Evolutionary conservation across 192 early-diverging fungal genomes (phyloP).

Genomic region (Backusella luteola): DNA sequence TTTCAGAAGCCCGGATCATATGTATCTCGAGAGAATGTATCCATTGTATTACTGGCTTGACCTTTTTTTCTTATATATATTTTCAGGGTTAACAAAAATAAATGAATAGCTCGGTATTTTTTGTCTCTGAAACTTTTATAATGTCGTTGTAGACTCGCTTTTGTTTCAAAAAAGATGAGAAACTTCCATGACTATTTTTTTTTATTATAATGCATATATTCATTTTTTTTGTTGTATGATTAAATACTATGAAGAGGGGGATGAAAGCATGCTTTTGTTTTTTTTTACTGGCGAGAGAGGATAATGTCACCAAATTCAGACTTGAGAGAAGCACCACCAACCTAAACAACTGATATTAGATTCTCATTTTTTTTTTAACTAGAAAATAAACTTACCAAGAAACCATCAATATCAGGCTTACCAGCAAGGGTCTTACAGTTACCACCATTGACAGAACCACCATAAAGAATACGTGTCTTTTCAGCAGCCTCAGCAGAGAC

Average conservation of each 20-base stretch:
- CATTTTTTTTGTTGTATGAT: too few relatives aligned
- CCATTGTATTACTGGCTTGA: too few relatives aligned
- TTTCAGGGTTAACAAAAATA: too few relatives aligned
- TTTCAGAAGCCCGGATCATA: too few relatives aligned
- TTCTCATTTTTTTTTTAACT: background rate
- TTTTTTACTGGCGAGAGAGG: conserved; percentile 37
- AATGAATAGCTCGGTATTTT: too few relatives aligned
- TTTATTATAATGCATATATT: background rate
- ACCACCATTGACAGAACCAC: conserved; percentile 90
- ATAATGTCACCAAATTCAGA: conserved; percentile 79
- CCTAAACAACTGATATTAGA: background rate
- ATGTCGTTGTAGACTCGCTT: too few relatives aligned
- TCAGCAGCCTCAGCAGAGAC: conserved; percentile 86
- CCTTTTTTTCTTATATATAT: too few relatives aligned
- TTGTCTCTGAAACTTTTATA: too few relatives aligned
- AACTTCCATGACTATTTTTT: background rate
- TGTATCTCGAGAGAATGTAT: too few relatives aligned
- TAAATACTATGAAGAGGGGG: background rate
- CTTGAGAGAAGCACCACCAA: conserved; percentile 98
- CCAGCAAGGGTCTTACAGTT: conserved; percentile 60
- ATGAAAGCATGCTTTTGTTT: background rate
- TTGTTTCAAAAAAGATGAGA: background rate
- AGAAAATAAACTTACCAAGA: conserved; percentile 62
- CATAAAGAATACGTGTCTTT: conserved; percentile 92
- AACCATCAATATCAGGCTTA: conserved; percentile 95